Percentiles rank a stretch among this genome's conserved stretches.
These are phyloP conservation scores for Alternaria dauci DNA, from an alignment of 2,329 filamentous ascomycete genomes.

Conservation along the genomic window DNA sequence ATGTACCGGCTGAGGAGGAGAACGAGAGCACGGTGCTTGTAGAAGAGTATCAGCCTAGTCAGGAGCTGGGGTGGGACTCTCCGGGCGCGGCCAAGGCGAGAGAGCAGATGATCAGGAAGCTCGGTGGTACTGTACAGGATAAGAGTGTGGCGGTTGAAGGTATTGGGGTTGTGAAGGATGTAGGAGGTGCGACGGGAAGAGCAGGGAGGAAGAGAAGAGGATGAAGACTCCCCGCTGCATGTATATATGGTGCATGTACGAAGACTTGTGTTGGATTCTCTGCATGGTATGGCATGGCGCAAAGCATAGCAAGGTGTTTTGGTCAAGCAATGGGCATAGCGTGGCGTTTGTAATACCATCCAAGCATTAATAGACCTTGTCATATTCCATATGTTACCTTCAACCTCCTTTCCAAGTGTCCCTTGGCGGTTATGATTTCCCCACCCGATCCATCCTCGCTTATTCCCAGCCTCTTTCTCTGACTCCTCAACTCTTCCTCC, in stretches of 20 bases:
- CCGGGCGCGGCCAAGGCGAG: constrained; percentile 46
- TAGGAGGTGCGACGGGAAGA: constrained; percentile 30
- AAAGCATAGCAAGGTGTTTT: constrained; percentile 28
- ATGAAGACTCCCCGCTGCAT: constrained; percentile 9
- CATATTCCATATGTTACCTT: constrained; percentile 65
- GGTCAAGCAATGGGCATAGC: constrained; percentile 4
- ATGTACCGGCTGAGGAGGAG: constrained; percentile 28
- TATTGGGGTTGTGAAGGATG: constrained; percentile 49
- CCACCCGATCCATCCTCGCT: constrained; percentile 46
- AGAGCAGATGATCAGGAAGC: constrained; percentile 47
- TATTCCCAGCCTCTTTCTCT: constrained; percentile 54
- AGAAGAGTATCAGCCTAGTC: constrained; percentile 46
- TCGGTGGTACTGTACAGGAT: constrained; percentile 48
- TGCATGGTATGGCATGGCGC: neutral
- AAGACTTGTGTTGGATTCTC: constrained; percentile 3
- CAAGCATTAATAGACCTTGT: neutral
- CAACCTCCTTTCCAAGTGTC: constrained; percentile 66
- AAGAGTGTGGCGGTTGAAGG: constrained; percentile 36
- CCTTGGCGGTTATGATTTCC: constrained; percentile 63
- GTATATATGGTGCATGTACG: neutral
- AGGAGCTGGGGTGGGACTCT: constrained; percentile 51
- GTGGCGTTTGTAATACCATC: constrained; percentile 4
- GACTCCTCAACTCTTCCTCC: constrained; percentile 43
- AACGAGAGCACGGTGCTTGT: constrained; percentile 28
- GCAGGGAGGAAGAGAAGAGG: constrained; percentile 39